Conservation (phyloP, 2,329 filamentous ascomycete genomes). For the Lachnum nothofagi region DNA sequence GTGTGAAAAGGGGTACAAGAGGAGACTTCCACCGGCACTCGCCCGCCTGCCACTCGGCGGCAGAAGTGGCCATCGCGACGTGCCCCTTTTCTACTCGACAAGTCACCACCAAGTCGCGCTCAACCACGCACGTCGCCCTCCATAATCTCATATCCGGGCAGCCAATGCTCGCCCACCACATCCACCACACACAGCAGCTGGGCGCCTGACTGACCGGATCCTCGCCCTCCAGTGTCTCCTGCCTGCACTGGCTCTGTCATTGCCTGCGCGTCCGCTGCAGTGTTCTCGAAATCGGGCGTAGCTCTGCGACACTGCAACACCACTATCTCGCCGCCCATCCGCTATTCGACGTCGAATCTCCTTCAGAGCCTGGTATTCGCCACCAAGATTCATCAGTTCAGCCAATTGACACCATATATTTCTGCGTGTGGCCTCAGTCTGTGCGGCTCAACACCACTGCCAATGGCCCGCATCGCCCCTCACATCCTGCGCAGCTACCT, state of each 20-base stretch:
- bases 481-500: constrained; percentile 30
- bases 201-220: too few relatives aligned
- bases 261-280: constrained; percentile 9
- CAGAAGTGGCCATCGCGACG: constrained; percentile 15
- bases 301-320: not conserved
- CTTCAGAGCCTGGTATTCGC: constrained; percentile 3
- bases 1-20: not conserved
- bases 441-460: not conserved
- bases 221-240: not conserved
- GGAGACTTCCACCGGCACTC: not conserved
- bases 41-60: not conserved
- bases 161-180: constrained; percentile 29
- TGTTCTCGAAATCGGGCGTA: constrained; percentile 19
- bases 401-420: constrained; percentile 7
- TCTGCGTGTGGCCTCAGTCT: not conserved
- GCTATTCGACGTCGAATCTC: not conserved
- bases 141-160: constrained; percentile 1
- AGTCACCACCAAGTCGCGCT: constrained; percentile 9
- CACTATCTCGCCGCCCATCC: constrained; percentile 1
- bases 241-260: not conserved
- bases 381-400: not conserved
- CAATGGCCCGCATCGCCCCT: constrained; percentile 28
- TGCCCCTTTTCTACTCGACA: constrained; percentile 25
- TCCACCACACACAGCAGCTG: too few relatives aligned
- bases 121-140: too few relatives aligned